phyloP scores from a whole-genome alignment of 2,329 filamentous ascomycete genomes.

The Fusarium guadeloupense region DNA sequence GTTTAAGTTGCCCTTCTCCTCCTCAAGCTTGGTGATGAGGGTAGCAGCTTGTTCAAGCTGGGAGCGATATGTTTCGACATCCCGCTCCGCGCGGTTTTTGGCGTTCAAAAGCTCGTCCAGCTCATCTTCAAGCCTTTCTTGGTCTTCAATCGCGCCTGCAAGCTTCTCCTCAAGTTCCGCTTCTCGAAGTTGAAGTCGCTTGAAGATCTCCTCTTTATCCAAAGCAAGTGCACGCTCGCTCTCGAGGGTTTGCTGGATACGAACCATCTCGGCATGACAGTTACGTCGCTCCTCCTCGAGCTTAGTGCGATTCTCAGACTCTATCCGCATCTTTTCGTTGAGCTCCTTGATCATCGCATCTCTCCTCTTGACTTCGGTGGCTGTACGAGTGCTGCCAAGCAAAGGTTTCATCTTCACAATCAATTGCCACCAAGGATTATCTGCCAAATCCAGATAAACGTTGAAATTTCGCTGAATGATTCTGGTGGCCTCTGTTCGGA shows the following conservation, averaged over 20 bases:
- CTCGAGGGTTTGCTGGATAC: conserved; percentile 92
- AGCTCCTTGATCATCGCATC: conserved; percentile 93
- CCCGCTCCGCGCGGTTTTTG: conserved; percentile 87
- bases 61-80: conserved; percentile 78
- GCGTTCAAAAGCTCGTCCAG: conserved; percentile 87
- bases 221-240: conserved; percentile 94
- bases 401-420: conserved; percentile 95
- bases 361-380: conserved; percentile 91
- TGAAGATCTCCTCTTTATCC: conserved; percentile 99
- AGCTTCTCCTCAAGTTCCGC: conserved; percentile 92
- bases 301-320: conserved; percentile 77
- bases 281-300: conserved; percentile 92
- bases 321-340: conserved; percentile 82
- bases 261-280: conserved; percentile 85
- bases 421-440: conserved; percentile 97
- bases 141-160: conserved; percentile 89
- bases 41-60: conserved; percentile 92
- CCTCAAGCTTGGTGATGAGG: conserved; percentile 85
- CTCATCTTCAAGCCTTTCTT: conserved; percentile 93
- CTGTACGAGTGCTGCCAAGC: conserved; percentile 89
- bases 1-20: conserved; percentile 81
- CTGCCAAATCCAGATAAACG: conserved; percentile 86
- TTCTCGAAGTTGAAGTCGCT: conserved; percentile 91
- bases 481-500: conserved; percentile 90
- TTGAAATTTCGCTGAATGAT: conserved; percentile 96